Base-by-base conservation (phyloP, 2,329 filamentous ascomycete species). In the Bipolaris bicolor region DNA sequence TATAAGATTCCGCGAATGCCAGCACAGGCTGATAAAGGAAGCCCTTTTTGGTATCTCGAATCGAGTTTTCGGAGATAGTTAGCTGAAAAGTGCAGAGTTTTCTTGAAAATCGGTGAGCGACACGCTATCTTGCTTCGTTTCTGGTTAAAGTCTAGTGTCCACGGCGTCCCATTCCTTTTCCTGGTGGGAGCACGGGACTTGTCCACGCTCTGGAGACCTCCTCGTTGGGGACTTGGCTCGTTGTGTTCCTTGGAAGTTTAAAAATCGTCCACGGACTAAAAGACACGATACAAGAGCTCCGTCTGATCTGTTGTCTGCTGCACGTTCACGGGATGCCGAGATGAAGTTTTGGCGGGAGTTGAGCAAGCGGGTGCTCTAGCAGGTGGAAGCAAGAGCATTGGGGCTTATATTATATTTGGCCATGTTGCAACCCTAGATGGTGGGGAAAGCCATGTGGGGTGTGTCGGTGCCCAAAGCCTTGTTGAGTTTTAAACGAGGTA, bases 221-320 rank as follows among this genome's bases (percentile, higher is more conserved):
- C 3, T 49, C 26, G 9, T 10, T 39, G 36, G 22, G 5, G 20
- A 9, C 4, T 22, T n/a, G 29, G 18, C 29, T 55, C 41, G 7
- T 7, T 10, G 26, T 47, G 10, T 45, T 26, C 40, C 52, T 37
- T 1, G 47, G 43, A 16, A 16, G 46, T 15, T 43, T 44, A 43
- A 37, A 40, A 16, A 6, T 46, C 18, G 34, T 33, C 39, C 50
- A 36, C 54, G 15, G 44, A 34, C 52, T 26, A 16, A 29, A 57
- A 48, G 4, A 55, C 18, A n/a, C 31, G 40, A 33, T 45, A 20
- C 7, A 58, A 15, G 11, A 51, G 45, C 13, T 51, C 41, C n/a
- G n/a, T 48, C 22, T 73, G 49, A 58, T 58, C 55, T 3, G 29
- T 55, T n/a, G 51, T 55, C n/a, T 15, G 16, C 20, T 53, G 29